These are phyloP conservation scores for Pyrenophora teres DNA, from an alignment of 2,329 filamentous ascomycete genomes.

Conservation along the genomic window DNA sequence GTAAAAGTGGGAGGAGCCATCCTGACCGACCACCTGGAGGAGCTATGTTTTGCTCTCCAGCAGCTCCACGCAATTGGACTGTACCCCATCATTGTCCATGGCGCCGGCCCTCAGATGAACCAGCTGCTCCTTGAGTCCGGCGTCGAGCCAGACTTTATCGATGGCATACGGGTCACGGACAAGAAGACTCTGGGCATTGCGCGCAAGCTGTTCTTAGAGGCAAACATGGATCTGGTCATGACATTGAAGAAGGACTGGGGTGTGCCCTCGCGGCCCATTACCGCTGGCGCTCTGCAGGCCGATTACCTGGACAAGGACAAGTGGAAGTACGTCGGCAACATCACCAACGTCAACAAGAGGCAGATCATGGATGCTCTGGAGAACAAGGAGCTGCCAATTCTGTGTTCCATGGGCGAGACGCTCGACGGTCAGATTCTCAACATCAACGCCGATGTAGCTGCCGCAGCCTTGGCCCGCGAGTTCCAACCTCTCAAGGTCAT, in stretches of 20 bases:
- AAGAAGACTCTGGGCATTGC: constrained; percentile 91
- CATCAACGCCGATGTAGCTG: constrained; percentile 96
- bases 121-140: constrained; percentile 85
- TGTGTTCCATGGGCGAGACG: constrained; percentile 96
- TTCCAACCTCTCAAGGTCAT: constrained; percentile 96
- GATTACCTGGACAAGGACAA: constrained; percentile 96
- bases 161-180: constrained; percentile 94
- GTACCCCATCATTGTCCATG: constrained; percentile 94
- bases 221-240: constrained; percentile 91
- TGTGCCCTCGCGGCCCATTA: constrained; percentile 85
- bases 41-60: constrained; percentile 83
- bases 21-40: constrained; percentile 89
- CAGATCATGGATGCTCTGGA: constrained; percentile 91
- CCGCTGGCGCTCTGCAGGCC: constrained; percentile 85
- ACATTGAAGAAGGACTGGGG: constrained; percentile 82
- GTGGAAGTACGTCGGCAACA: constrained; percentile 94
- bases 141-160: constrained; percentile 93
- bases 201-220: constrained; percentile 89
- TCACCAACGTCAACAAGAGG: constrained; percentile 86
- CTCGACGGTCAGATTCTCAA: constrained; percentile 91
- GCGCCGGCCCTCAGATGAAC: constrained; percentile 93
- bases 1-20: constrained; percentile 98
- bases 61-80: constrained; percentile 95
- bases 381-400: constrained; percentile 83
- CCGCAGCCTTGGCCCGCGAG: constrained; percentile 85